Base-by-base conservation (phyloP, 352 stramenopile species). In the Globisporangium polare region DNA sequence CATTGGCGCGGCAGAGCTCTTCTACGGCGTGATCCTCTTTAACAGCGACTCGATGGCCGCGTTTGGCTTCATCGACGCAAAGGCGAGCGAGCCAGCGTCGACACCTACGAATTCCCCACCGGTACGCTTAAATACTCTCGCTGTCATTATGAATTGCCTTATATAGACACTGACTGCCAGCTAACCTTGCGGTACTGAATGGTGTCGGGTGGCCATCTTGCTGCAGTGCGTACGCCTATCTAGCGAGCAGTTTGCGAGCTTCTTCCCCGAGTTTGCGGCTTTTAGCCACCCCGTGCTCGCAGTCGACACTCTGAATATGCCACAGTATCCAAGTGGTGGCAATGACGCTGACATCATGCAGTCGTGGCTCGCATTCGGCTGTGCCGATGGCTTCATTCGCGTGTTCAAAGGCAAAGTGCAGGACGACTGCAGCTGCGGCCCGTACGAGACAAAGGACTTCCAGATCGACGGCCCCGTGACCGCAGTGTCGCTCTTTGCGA, bases 21-120 rank as follows among this genome's bases (percentile, higher is more conserved):
- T 92, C 52, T 63, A 79, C 24, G 83, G 83, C 18, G 75, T 90
- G 22, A 67, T 92, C 35, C 60, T 89, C 41, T 92, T 87, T 53
- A 75, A 71, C 13, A 68, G 62, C 12, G 79, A 88, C 35, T 75
- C 71, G 13, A 76, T 90, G 69, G 63, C 77, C 33, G 80, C 75
- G 24, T 87, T 92, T 58, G 83, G 83, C 13, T 90, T 75, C 35
- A 63, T 89, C 26, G 72, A 86, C 22, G 78, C 76, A 17, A 41
- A 66, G 5, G 58, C 42, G 2, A 45, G 47, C 37, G 18, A 56
- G 9, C 9, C 20, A 13, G 10, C 20, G 8, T 42, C 24, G 7
- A n/a, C 13, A 26, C 13, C 39, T 8, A 53, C 17, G 18, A 50
- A 9, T 20, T 6, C 29, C 33, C 50, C 49, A 18, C 27, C 31